Evolutionary conservation across 345 rosid species (phyloP).

Genomic region (Nasturtium officinale): DNA sequence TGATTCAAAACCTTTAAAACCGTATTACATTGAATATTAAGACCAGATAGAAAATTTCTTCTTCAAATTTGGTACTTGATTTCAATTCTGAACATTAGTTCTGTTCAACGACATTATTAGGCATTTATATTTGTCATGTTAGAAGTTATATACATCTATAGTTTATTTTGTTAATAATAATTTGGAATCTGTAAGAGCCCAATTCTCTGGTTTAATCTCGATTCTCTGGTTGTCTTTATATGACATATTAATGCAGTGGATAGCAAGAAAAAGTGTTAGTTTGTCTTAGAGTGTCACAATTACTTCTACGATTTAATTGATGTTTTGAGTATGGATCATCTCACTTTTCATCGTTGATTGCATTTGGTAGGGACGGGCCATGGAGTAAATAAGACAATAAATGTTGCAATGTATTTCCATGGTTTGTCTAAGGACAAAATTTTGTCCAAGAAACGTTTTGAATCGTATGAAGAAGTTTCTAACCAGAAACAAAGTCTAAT

Average conservation of each 20-base stretch:
- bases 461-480: slow-evolving; percentile 12
- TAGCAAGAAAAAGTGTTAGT: not conserved
- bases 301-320: not conserved
- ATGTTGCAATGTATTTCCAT: not conserved
- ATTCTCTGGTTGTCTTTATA: not conserved
- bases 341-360: not conserved
- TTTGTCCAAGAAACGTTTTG: not conserved
- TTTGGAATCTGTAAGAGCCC: not conserved
- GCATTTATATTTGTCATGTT: not conserved
- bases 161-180: not conserved
- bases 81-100: not conserved
- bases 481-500: not conserved
- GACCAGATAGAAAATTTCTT: not conserved
- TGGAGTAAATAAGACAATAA: not conserved
- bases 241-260: not conserved
- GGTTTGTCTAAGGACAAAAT: not conserved
- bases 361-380: slow-evolving; percentile 2
- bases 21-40: not conserved
- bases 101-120: not conserved
- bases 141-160: not conserved
- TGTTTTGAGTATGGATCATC: not conserved
- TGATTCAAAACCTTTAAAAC: too few species aligned
- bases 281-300: not conserved
- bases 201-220: not conserved
- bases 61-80: not conserved